Base-by-base conservation (phyloP, 2,329 filamentous ascomycete species). In the Botrytis hyacinthi region DNA sequence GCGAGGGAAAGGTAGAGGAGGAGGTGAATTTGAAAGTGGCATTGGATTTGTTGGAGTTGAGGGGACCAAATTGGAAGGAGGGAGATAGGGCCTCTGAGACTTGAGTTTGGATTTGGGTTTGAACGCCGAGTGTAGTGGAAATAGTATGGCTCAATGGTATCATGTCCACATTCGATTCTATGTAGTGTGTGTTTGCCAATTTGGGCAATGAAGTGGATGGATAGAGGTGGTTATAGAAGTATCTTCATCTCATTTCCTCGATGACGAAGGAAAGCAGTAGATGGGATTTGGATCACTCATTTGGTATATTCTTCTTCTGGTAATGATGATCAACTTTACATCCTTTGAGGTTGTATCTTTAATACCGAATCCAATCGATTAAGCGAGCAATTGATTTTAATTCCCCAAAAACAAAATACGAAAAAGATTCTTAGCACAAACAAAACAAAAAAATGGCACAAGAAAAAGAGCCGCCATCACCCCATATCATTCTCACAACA, bases 11-110 rank as follows among this genome's bases (percentile, higher is more conserved):
- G 54, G 76, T 75, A 71, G 80, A 83, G 14, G 79, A 79, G 71
- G 85, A 85, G 29, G 80, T 79, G 73, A 85, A 83, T 22, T 77
- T 76, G 57, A 76, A 59, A 18, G 40, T 22, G 51, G 6, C n/a
- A 16, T 40, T 44, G 26, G 35, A 7, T 29, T 57, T 57, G 6
- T 18, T 57, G 14, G 51, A 6, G n/a, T 32, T 18, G 48, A 48
- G n/a, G 35, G 20, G n/a, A 12, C n/a, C 22, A 22, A 71, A 78
- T 70, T 74, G 74, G 48, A 70, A 60, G 61, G 75, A 29, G 18
- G n/a, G 3, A 18, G 51, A 57, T 57, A 57, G 14, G n/a, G 3
- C 16, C n/a, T 18, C 14, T 57, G 51, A 29, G n/a, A 14, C 14
- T 54, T 54, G 74, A 37, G 71, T 73, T 72, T 73, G 71, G 71